Evolutionary conservation across 805 yeast species (phyloP), one percentile per base, ranked within the genome.

Genomic region (Candida orba): DNA sequence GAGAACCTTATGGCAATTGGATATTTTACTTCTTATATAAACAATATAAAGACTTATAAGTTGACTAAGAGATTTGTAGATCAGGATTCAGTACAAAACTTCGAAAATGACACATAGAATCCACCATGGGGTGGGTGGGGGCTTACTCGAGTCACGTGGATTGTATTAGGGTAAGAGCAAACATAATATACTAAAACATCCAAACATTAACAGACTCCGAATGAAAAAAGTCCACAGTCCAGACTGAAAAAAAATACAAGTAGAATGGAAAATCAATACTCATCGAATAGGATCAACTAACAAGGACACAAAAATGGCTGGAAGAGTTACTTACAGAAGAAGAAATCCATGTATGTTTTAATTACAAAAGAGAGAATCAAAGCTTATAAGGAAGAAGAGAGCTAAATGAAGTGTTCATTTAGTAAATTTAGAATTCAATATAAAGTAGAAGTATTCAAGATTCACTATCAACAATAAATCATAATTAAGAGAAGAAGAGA

Each of bases 281-380:
- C 18, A 20, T 25, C 31, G 27, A 37, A 27, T 30, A 33, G 37
- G 43, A 39, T 40, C 41, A 41, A 32, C 38, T 44, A 40, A 35
- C 14, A 45, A 36, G 40, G 41, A 43, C 47, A 43, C 47, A 77
- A 67, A 20, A 77, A 93, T 93, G 99, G 99, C 96, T 73, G 95
- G 89, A 79, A 91, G 99, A 84, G 95, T 90, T 75, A 89, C 97
- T 63, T 90, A 81, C 86, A 88, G 97, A 84, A 88, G 95, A 82
- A 87, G 95, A 83, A 90, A 89, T 75, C 96, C 97, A 78, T 90
- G 93, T 89, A 86, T 78, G 93, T 86, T 39, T 39, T 8, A n/a
- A n/a, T 23, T 8, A 17, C 40, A 36, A 41, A 32, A 40, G 8
- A 31, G 39, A 36, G 40, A 17, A 33, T 20, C 17, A 14, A 38